phyloP scores from a whole-genome alignment of 2,329 filamentous ascomycete species.

The Diaporthe sp. region DNA sequence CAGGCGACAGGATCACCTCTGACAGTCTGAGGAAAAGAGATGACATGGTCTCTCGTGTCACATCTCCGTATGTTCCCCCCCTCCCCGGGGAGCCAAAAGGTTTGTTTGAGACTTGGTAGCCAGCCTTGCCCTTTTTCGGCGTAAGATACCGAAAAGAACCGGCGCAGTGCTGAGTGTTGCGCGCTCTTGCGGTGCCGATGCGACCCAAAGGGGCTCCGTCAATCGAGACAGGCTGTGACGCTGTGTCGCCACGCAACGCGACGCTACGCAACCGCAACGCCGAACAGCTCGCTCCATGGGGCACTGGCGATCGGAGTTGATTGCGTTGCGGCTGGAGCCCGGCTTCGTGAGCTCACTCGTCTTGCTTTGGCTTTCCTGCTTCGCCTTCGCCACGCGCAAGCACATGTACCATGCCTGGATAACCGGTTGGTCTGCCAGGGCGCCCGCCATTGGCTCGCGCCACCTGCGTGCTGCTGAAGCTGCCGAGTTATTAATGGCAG shows the following conservation, averaged over 20 bases:
- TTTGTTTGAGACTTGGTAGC: slow-evolving; percentile 30
- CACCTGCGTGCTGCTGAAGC: slow-evolving; percentile 37
- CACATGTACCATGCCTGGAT: slow-evolving; percentile 26
- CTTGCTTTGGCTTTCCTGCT: slow-evolving; percentile 12
- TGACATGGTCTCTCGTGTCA: slow-evolving; percentile 32
- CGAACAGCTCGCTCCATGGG: slow-evolving; percentile 31
- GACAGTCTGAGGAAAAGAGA: slow-evolving; percentile 33
- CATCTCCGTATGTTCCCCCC: slow-evolving; percentile 8
- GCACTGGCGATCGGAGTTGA: slow-evolving; percentile 36
- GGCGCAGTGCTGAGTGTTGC: slow-evolving; percentile 25
- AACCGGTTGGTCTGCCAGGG: slow-evolving; percentile 14
- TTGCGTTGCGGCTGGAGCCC: slow-evolving; percentile 36
- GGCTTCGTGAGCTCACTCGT: slow-evolving; percentile 26
- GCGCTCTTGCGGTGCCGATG: slow-evolving; percentile 16
- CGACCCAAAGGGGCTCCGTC: slow-evolving; percentile 33
- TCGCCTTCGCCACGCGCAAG: slow-evolving; percentile 30
- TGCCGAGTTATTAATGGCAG: slow-evolving; percentile 37
- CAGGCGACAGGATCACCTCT: slow-evolving; percentile 30
- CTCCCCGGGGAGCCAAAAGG: slow-evolving; percentile 12
- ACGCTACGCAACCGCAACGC: slow-evolving; percentile 26
- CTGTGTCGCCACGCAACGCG: slow-evolving; percentile 32
- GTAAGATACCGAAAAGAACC: slow-evolving; percentile 31
- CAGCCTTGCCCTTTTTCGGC: slow-evolving; percentile 30
- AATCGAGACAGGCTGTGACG: slow-evolving; percentile 35
- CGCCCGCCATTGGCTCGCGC: slow-evolving; percentile 28